Evolutionary conservation across 495 filamentous ascomycete genomes (phyloP), one percentile per base, ranked within the genome.

Genomic region (Rostrohypoxylon terebratum): DNA sequence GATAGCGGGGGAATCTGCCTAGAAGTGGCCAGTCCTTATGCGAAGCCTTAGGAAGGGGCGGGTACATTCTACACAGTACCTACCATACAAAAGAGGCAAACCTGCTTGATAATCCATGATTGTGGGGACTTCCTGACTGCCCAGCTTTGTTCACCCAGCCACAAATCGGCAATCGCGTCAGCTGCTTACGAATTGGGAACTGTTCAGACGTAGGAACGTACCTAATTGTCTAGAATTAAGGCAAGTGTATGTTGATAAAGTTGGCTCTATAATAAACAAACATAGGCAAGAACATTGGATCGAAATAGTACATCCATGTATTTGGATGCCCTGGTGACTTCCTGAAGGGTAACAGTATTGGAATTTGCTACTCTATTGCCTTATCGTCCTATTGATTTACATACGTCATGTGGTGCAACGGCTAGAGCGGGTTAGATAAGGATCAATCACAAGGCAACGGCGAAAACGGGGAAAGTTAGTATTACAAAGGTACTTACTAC

Each of bases 391-490:
- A 55, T 55, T 31, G 7, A 18, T 7, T 55, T 57, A 11, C 54
- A 64, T 67, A 72, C 63, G 69, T 72, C 64, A 68, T 72, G 64
- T 68, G 59, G 59, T 23, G 42, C 53, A 63, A 63, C 44, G 64
- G 40, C 44, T 20, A 2, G 63, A 63, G 53, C 44, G 64, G 40
- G 50, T 20, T 4, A 68, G 64, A 66, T 68, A 72, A 72, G 53
- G 54, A 21, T 45, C 51, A 36, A 59, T 54, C 51, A 36, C 51
- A 55, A 36, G 51, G 59, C 59, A 38, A 58, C 36, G 54, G 31
- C 6, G 33, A 53, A 59, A 60, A 45, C 11, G 42, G 59, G 59
- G 18, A 70, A 64, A 40, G 16, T 28, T 28, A 28, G 3, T 28
- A 28, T 5, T 28, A 28, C 28, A 28, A 3, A 28, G 3, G 6